A percentile compares a stretch with the other conserved stretches of the same genome.
These are phyloP conservation scores for Botryotinia globosa DNA, from an alignment of 2,329 filamentous ascomycete species.

Conservation along the genomic window DNA sequence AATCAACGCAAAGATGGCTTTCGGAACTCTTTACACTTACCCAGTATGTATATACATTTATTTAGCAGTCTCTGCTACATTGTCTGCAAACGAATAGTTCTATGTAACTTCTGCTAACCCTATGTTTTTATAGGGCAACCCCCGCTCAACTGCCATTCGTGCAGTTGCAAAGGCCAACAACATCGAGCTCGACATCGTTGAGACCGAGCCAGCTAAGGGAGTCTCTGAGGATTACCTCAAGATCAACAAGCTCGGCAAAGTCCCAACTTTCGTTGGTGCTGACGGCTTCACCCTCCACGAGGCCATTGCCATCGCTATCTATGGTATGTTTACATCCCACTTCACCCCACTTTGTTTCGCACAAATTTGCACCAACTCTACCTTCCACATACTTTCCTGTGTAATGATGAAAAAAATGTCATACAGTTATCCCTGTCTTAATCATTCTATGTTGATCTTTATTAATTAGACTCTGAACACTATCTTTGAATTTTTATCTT, in stretches of 20 bases:
- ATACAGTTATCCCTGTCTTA: conserved; percentile 99
- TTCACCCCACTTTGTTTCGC: background rate
- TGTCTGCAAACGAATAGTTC: background rate
- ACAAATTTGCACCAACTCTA: conserved; percentile 21
- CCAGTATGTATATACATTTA: conserved; percentile 53
- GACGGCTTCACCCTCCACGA: conserved; percentile 90
- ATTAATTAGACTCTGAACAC: conserved; percentile 73
- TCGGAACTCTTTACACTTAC: conserved; percentile 95
- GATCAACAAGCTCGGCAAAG: conserved; percentile 83
- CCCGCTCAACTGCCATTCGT: conserved; percentile 82
- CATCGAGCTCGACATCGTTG: conserved; percentile 83
- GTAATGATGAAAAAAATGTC: conserved; percentile 52
- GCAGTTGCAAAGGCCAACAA: conserved; percentile 97
- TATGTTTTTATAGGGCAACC: conserved; percentile 65
- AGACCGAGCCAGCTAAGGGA: conserved; percentile 63
- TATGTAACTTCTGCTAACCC: conserved; percentile 18
- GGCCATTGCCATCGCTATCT: conserved; percentile 93
- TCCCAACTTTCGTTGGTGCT: conserved; percentile 87
- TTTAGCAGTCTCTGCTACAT: background rate
- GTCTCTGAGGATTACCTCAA: conserved; percentile 75
- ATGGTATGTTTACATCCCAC: conserved; percentile 66
- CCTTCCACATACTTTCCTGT: conserved; percentile 17
- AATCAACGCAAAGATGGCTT: conserved; percentile 63
- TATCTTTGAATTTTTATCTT: conserved; percentile 29
- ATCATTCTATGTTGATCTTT: conserved; percentile 77